These are phyloP conservation scores for Trichomonas gallinae DNA, from an alignment of 208 protist species.

Conservation along the genomic window DNA sequence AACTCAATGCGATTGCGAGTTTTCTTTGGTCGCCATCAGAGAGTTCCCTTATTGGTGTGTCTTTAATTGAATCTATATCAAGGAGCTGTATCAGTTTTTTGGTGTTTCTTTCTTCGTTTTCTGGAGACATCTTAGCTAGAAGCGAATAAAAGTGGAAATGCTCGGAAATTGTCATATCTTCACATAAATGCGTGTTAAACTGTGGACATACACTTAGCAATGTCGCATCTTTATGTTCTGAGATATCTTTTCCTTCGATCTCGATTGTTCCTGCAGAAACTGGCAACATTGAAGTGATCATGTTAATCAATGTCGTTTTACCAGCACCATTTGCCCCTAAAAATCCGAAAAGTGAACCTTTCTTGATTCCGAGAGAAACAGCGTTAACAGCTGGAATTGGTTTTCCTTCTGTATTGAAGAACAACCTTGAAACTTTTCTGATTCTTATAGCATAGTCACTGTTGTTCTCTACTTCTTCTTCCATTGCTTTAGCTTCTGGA, in stretches of 20 bases:
- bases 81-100: neutral
- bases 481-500: neutral
- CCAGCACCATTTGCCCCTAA: constrained; percentile 32
- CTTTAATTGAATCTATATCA: neutral
- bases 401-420: constrained; percentile 4
- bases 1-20: neutral
- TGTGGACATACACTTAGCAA: neutral
- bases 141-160: neutral
- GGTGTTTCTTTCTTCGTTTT: neutral
- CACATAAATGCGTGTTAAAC: neutral
- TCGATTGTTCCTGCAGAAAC: constrained; percentile 27
- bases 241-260: neutral
- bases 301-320: constrained; percentile 30
- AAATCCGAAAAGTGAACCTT: neutral
- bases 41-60: neutral
- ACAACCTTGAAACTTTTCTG: neutral
- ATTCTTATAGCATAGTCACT: neutral
- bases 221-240: neutral
- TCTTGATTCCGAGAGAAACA: neutral
- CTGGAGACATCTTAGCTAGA: neutral
- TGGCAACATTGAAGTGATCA: neutral
- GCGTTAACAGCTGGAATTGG: neutral
- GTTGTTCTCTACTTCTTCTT: neutral
- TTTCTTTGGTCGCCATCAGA: neutral
- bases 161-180: neutral